phyloP scores from a whole-genome alignment of 192 early-diverging fungal genomes.

The Entrophospora sp. region DNA sequence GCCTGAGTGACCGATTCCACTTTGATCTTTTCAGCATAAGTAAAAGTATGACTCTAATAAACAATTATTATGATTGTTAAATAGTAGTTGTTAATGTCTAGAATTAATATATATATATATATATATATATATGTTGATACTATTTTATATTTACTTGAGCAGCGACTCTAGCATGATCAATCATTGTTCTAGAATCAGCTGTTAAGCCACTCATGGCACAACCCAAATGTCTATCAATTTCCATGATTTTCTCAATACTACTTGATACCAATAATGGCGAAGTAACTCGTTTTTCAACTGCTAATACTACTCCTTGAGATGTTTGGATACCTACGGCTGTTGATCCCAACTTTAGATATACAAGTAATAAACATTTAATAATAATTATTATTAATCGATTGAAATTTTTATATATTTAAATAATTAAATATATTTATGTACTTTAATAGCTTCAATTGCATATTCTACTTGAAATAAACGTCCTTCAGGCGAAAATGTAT shows the following conservation, averaged over 20 bases:
- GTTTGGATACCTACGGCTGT: constrained; percentile 98
- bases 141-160: constrained; percentile 62
- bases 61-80: not conserved
- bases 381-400: not conserved
- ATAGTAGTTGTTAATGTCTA: no score
- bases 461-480: constrained; percentile 99
- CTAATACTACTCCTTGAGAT: constrained; percentile 84
- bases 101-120: not conserved
- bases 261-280: constrained; percentile 85
- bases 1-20: constrained; percentile 96
- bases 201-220: constrained; percentile 97
- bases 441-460: constrained; percentile 99
- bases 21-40: constrained; percentile 91
- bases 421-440: constrained; percentile 23
- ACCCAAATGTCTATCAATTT: constrained; percentile 91
- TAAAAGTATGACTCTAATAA: constrained; percentile 82
- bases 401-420: no score
- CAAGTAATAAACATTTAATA: not conserved
- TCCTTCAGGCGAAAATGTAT: constrained; percentile 99
- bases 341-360: constrained; percentile 66
- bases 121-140: no score
- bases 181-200: constrained; percentile 95
- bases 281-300: constrained; percentile 95
- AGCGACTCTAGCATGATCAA: constrained; percentile 94
- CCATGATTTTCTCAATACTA: constrained; percentile 97